phyloP scores from a whole-genome alignment of 2,329 filamentous ascomycete genomes.

The Cercospora sesami region DNA sequence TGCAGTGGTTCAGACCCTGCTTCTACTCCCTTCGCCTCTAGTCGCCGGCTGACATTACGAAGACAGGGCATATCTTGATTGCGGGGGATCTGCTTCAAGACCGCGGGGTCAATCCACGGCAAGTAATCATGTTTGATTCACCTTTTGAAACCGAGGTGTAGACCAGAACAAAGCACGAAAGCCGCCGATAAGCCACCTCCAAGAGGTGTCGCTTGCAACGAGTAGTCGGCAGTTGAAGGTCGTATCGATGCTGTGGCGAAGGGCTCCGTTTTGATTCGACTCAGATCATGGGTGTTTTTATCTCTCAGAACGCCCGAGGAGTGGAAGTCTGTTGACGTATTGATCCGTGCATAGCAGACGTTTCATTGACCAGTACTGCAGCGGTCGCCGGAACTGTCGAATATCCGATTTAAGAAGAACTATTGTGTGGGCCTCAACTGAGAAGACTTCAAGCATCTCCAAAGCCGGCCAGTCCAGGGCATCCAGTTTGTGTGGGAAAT shows the following conservation, averaged over 20 bases:
- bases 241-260: not conserved
- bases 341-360: not conserved
- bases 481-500: not conserved
- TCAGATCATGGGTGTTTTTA: not conserved
- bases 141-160: not conserved
- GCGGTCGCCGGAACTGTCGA: not conserved
- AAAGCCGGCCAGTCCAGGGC: not conserved
- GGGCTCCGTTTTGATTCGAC: not conserved
- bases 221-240: not conserved
- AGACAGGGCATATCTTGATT: not conserved
- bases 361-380: not conserved
- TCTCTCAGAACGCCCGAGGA: not conserved
- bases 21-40: not conserved
- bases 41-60: not conserved
- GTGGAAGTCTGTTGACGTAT: not conserved
- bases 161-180: not conserved
- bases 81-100: not conserved
- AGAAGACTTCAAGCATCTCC: too few species aligned
- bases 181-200: not conserved
- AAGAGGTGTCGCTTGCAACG: not conserved
- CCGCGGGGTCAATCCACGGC: not conserved
- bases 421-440: not conserved
- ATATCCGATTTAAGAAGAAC: not conserved
- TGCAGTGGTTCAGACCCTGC: not conserved
- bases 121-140: not conserved